Evolutionary conservation across 345 rosid genomes (phyloP).

Genomic region (Schrenkiella parvula): DNA sequence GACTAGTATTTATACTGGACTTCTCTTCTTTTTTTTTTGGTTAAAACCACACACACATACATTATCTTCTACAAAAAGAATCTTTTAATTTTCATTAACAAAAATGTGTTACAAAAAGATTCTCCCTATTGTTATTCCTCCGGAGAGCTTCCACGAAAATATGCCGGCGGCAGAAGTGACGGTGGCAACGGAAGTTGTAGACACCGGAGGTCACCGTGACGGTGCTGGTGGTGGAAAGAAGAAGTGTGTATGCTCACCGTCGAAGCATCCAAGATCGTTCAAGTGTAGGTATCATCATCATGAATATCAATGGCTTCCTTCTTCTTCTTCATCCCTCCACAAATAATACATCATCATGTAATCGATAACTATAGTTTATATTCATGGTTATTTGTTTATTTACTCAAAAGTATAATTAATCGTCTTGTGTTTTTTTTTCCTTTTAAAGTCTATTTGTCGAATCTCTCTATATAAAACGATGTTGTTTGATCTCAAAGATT

Average conservation of each 20-base stretch:
- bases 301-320: slow-evolving; percentile 49
- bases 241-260: slow-evolving; percentile 67
- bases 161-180: slow-evolving; percentile 9
- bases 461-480: neutral
- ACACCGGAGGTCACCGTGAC: neutral
- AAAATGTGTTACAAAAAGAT: slow-evolving; percentile 26
- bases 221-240: slow-evolving; percentile 33
- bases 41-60: slow-evolving; percentile 11
- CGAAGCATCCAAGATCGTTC: slow-evolving; percentile 76
- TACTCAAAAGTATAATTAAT: neutral
- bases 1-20: slow-evolving; percentile 26
- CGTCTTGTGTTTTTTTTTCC: neutral
- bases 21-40: slow-evolving; percentile 24
- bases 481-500: slow-evolving; percentile 3
- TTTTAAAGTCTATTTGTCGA: neutral
- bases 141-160: neutral
- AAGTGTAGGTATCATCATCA: slow-evolving; percentile 68
- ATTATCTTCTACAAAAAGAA: slow-evolving; percentile 2
- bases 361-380: slow-evolving; percentile 5
- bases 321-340: slow-evolving; percentile 13
- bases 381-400: slow-evolving; percentile 5
- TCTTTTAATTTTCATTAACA: neutral
- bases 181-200: slow-evolving; percentile 19
- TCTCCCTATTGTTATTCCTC: slow-evolving; percentile 6
- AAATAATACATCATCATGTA: slow-evolving; percentile 23